A percentile compares a stretch with the other conserved stretches of the same genome.
Conservation (phyloP, 2,329 filamentous ascomycete genomes). For the Hypoxylon sp. region DNA sequence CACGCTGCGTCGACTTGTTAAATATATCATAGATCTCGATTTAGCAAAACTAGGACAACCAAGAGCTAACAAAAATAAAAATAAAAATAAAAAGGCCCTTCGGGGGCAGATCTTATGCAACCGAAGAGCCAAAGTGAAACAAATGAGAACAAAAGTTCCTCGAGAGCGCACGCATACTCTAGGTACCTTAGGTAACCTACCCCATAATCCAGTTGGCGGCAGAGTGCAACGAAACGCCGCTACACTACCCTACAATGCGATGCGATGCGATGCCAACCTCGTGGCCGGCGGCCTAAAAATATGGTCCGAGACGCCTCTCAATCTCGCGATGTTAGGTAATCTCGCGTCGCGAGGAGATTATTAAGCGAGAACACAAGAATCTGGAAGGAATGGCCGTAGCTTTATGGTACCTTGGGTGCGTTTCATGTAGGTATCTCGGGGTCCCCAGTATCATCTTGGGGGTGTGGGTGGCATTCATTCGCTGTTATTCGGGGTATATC, state of each 20-base stretch:
- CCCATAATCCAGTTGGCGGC: not conserved
- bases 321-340: slow-evolving; percentile 18
- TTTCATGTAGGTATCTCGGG: slow-evolving; percentile 2
- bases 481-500: slow-evolving; percentile 30
- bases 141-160: not conserved
- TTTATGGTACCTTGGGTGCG: too few species aligned
- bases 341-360: slow-evolving; percentile 9
- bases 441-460: not conserved
- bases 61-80: not conserved
- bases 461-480: not conserved
- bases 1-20: not conserved
- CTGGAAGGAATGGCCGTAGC: not conserved
- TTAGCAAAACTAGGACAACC: not conserved
- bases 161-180: not conserved
- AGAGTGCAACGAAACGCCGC: not conserved
- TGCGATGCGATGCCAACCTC: not conserved
- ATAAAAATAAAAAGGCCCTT: not conserved
- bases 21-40: not conserved
- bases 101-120: not conserved
- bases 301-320: slow-evolving; percentile 4
- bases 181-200: too few species aligned
- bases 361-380: not conserved
- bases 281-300: slow-evolving; percentile 12
- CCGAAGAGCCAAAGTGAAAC: not conserved
- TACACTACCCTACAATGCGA: too few species aligned